These are phyloP conservation scores for Eucalyptus cloeziana DNA, from an alignment of 345 rosid species.

Conservation along the genomic window DNA sequence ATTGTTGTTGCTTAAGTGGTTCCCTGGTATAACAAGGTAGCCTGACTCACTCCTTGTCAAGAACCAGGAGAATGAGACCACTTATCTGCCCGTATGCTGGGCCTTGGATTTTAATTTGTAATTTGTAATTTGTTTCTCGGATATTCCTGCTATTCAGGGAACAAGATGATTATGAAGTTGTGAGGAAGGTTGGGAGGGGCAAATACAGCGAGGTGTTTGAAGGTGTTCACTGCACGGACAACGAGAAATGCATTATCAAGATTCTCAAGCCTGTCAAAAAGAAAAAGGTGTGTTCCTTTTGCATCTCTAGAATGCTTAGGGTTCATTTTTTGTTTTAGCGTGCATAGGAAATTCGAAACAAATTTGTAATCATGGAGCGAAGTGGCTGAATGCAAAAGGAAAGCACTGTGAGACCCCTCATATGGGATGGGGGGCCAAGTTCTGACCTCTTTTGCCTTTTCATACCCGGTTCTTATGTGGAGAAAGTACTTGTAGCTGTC, in stretches of 20 bases:
- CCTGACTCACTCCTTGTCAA: not conserved
- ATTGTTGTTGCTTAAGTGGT: not conserved
- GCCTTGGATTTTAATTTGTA: not conserved
- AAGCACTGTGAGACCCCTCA: not conserved
- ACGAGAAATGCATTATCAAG: conserved; percentile 85
- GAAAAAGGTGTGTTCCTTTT: conserved; percentile 61
- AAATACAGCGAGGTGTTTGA: conserved; percentile 97
- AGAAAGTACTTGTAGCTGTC: not conserved
- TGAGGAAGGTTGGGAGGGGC: conserved; percentile 92
- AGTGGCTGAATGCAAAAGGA: not conserved
- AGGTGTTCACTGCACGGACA: conserved; percentile 72
- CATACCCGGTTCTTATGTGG: not conserved
- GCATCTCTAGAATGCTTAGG: not conserved
- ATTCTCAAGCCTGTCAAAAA: conserved; percentile 97
- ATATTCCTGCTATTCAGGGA: conserved; percentile 33
- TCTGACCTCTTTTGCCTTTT: not conserved
- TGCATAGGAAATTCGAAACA: not conserved
- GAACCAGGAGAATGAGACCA: not conserved
- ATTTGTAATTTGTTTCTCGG: not conserved
- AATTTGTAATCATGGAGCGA: not conserved
- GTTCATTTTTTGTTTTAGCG: not conserved
- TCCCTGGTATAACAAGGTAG: not conserved
- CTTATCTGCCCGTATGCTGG: not conserved
- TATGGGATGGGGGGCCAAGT: not conserved
- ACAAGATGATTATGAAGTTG: conserved; percentile 94